Evolutionary conservation across 352 stramenopile species (phyloP).

Genomic region (Aphanomyces euteiches): DNA sequence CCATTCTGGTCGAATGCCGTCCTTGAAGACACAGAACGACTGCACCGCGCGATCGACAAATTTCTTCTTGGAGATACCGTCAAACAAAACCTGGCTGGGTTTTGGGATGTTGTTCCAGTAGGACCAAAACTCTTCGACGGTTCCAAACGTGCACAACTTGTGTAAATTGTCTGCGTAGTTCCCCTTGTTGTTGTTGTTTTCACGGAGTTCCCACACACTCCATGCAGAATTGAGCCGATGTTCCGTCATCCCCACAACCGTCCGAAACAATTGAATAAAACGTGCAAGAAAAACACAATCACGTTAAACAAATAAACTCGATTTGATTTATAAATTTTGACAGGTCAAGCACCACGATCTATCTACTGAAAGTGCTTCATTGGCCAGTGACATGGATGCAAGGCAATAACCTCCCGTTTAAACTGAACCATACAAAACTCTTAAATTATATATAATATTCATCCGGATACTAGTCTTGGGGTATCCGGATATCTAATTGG

Average conservation of each 20-base stretch:
- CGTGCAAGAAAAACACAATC: neutral
- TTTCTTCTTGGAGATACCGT: constrained; percentile 85
- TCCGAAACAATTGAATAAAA: neutral
- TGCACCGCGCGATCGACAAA: constrained; percentile 90
- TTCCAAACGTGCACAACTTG: constrained; percentile 83
- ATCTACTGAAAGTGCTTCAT: too few species aligned
- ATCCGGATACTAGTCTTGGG: too few species aligned
- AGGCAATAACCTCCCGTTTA: too few species aligned
- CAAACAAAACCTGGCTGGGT: constrained; percentile 78
- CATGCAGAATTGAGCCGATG: constrained; percentile 80
- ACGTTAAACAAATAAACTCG: constrained; percentile 3
- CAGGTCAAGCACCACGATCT: too few species aligned
- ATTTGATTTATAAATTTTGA: neutral
- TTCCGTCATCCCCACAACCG: neutral
- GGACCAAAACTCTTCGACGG: constrained; percentile 86
- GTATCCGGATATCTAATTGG: constrained; percentile 4
- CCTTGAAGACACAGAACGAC: constrained; percentile 91
- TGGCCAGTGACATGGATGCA: too few species aligned
- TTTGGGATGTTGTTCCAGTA: constrained; percentile 91
- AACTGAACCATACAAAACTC: too few species aligned
- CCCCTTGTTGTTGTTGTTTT: constrained; percentile 40
- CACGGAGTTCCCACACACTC: constrained; percentile 83
- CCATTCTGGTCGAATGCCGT: constrained; percentile 87
- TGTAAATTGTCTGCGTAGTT: constrained; percentile 86
- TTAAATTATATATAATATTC: too few species aligned